These are phyloP conservation scores for Dianthus caryophyllus DNA, from an alignment of 148 eudicot genomes.

Conservation along the genomic window DNA sequence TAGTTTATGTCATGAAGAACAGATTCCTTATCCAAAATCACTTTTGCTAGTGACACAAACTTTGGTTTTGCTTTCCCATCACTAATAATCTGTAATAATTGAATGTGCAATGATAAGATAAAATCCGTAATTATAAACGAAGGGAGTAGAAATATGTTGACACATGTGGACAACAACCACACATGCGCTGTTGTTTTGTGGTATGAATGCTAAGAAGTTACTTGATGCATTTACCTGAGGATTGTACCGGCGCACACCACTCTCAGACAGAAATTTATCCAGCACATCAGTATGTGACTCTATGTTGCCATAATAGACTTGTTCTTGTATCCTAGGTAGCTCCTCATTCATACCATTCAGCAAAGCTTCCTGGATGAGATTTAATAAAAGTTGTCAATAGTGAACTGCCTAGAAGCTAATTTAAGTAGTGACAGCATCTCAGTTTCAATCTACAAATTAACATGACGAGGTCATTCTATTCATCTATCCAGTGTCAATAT, in stretches of 20 bases:
- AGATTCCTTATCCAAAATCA: constrained; percentile 60
- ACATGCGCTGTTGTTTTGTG: neutral
- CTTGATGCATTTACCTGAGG: constrained; percentile 57
- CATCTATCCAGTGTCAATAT: neutral
- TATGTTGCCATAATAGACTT: constrained; percentile 92
- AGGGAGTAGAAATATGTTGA: neutral
- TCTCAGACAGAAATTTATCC: constrained; percentile 84
- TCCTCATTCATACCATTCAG: constrained; percentile 89
- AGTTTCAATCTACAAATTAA: constrained; percentile 5
- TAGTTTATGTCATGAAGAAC: constrained; percentile 58
- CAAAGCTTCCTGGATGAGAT: constrained; percentile 58
- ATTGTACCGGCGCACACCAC: constrained; percentile 85
- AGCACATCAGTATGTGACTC: constrained; percentile 79
- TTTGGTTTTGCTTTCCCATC: constrained; percentile 78
- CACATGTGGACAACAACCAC: neutral
- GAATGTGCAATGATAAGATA: neutral
- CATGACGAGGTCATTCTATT: neutral
- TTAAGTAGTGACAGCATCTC: constrained; percentile 6
- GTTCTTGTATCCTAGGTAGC: constrained; percentile 94
- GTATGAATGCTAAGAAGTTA: neutral
- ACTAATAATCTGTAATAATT: constrained; percentile 64
- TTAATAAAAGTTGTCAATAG: constrained; percentile 1
- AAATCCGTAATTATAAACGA: neutral
- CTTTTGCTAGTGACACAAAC: constrained; percentile 63
- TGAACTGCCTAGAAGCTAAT: neutral